Evolutionary conservation across 2,329 filamentous ascomycete species (phyloP), one percentile per base, ranked within the genome.

Genomic region (Botrytis sinoallii): DNA sequence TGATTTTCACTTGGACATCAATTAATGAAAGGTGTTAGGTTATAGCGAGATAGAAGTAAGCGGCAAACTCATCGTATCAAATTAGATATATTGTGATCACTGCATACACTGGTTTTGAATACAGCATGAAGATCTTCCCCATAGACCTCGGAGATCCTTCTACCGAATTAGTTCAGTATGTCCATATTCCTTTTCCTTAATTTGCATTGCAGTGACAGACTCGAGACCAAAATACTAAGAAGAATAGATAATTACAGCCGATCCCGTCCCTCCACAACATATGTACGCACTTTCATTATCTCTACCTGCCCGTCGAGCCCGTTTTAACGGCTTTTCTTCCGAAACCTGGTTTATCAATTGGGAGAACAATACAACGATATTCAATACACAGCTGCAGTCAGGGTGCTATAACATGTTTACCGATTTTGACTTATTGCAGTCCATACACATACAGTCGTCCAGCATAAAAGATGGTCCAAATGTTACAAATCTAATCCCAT

Each of bases 61-160:
- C 65, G 48, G 29, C 25, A 68, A 57, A n/a, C 65, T 68, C 46
- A 55, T 44, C 16, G 38, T 40, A 64, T 55, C 35, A 35, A 46
- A 42, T 40, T 20, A 16, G 3, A 55, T 32, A 40, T 25, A 38
- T 55, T 18, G 16, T 22, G n/a, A 52, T 38, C 65, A 68, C 48
- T 42, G 22, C 66, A 57, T 42, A 32, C 25, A 20, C n/a, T 42
- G 48, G 16, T 68, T n/a, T 32, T 68, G 66, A 42, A 38, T 18
- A 42, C 48, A 42, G 25, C 25, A 57, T 68, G 6, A 5, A 68
- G 25, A 42, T 22, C 35, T 57, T 29, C n/a, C 38, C 25, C 18
- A 38, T 57, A 42, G n/a, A 68, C 48, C 48, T 29, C 66, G 66
- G 66, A 68, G 48, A 57, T 52, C 48, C 48, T 68, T 57, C 48